Base-by-base conservation (phyloP, 768 basidiomycete species). In the Tylopilus sp. region DNA sequence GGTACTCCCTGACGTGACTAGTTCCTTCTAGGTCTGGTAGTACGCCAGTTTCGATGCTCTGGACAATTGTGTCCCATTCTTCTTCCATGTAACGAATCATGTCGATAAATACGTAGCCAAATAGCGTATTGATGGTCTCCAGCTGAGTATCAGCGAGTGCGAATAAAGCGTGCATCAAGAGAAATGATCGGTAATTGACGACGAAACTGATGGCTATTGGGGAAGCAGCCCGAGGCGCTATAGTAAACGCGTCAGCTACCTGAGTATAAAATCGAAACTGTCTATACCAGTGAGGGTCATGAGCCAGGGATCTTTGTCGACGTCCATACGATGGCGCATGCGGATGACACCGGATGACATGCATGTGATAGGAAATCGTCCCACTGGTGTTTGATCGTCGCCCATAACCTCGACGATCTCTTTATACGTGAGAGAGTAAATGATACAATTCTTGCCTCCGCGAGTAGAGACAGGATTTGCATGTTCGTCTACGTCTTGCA, bases 101-200 rank as follows among this genome's bases (percentile, higher is more conserved):
- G 26, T 67, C 65, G 1, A 67, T 6, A 14, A 65, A 62, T 3
- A 57, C 42, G 25, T 52, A 61, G 10, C 48, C 52, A 41, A 56
- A 66, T 4, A 64, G 24, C 0, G 57, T 56, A 30, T 45, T 55
- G 24, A 59, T 47, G n/a, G 53, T 61, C 26, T 63, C 63, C 4
- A 63, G 50, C 16, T 47, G 40, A 2, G 41, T 14, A 7, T 65
- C 59, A 6, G 52, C 53, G 25, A 65, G 55, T n/a, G 59, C 62
- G 33, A 66, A 65, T n/a, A 63, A 24, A 37, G 42, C 21, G 17
- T 66, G 62, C 52, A 53, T 57, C 25, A 66, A 51, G 37, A 67
- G 54, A 28, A 57, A 64, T 8, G 60, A 56, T 14, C 53, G 41
- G 30, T 65, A 62, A 28, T 57, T 52, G 19, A 16, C 21, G 22